Evolutionary conservation across 352 stramenopile genomes (phyloP), one percentile per base, ranked within the genome.

Genomic region (Pythium dissimile): DNA sequence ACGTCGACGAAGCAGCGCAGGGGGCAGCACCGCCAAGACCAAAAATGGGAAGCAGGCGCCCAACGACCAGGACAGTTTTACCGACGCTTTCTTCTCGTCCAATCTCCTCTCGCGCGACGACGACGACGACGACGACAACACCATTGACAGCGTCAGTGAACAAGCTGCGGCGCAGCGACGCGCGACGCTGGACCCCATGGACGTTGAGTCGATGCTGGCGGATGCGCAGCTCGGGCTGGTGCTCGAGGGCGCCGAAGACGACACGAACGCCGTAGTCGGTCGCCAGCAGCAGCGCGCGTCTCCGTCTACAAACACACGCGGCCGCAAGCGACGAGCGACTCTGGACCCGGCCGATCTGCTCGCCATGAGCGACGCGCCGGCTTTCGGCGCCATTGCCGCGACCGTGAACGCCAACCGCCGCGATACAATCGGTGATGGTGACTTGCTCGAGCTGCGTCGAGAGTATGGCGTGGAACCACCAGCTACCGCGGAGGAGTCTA

Each of bases 341-440:
- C 52, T 88, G 0, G 81, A 89, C 11, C 74, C 76, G 21, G 69
- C 54, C 6, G 76, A 91, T 26, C 64, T 76, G 28, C 49, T 73
- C 3, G 30, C 61, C n/a, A 67, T 73, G 31, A 30, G 41, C 6
- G 53, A 61, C 27, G 57, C 30, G 5, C 37, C 44, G 54, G 20
- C 54, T 46, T 23, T 34, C 12, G 21, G 13, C 21, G 23, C 42
- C 32, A 46, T 50, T 5, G 34, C 34, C 6, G 35, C 44, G 27
- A 30, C 60, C 31, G 39, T 60, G 13, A 46, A 55, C 16, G 32
- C 27, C 1, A 65, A 65, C 20, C 78, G 79, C 31, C 77, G 80
- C 35, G 75, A 86, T 28, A 89, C 81, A 0, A 84, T 91, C 45
- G 73, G 83, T 11, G 65, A 79, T 10, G 67, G 42, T 12, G 57